Evolutionary conservation across 331 rosid species (phyloP).

Genomic region (Saraca asoca): DNA sequence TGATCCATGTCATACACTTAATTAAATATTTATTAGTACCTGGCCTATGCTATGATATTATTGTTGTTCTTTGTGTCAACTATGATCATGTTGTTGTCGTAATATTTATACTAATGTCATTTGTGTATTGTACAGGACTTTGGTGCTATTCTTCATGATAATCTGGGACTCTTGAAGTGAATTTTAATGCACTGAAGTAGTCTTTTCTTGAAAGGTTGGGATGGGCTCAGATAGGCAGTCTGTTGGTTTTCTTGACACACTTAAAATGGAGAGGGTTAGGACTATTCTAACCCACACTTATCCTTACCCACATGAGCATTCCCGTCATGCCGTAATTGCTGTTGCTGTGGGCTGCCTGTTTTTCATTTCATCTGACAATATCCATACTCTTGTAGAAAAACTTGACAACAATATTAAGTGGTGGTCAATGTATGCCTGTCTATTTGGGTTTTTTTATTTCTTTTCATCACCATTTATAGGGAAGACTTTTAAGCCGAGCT

Average conservation of each 20-base stretch:
- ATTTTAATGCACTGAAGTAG: constrained; percentile 24
- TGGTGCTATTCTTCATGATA: constrained; percentile 36
- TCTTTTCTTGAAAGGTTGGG: constrained; percentile 7
- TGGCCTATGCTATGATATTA: background rate
- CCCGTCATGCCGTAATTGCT: constrained; percentile 97
- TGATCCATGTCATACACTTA: background rate
- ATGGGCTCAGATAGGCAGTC: constrained; percentile 66
- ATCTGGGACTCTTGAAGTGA: constrained; percentile 37
- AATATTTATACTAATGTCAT: constrained; percentile 19
- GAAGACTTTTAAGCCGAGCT: constrained; percentile 96
- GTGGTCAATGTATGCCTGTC: constrained; percentile 94
- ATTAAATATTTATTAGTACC: background rate
- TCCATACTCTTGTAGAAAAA: constrained; percentile 86
- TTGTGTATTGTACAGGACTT: constrained; percentile 45
- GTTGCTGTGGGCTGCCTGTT: constrained; percentile 92
- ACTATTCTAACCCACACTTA: constrained; percentile 76
- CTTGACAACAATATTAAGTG: constrained; percentile 90
- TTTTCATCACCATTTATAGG: constrained; percentile 96
- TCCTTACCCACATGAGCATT: constrained; percentile 96
- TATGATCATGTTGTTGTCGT: constrained; percentile 2
- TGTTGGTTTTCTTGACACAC: constrained; percentile 63
- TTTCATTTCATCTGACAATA: constrained; percentile 96
- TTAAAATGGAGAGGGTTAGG: constrained; percentile 92
- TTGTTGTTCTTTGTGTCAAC: constrained; percentile 19
- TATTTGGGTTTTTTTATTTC: constrained; percentile 94